A percentile compares a stretch with the other conserved stretches of the same genome.
Evolutionary conservation across 495 filamentous ascomycete species (phyloP).

Genomic region (Achaetomiella virescens): DNA sequence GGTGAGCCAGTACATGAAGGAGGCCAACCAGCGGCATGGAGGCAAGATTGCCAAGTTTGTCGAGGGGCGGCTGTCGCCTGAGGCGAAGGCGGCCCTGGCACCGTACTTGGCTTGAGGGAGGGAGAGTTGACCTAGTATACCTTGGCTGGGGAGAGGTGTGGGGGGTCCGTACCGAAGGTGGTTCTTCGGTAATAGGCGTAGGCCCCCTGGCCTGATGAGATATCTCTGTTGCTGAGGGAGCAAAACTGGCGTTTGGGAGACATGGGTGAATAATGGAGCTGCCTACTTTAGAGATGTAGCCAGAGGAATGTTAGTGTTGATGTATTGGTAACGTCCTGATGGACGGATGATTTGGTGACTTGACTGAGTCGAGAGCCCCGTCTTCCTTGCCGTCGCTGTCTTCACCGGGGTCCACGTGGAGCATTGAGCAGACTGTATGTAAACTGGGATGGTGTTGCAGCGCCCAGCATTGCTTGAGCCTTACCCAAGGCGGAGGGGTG

Average conservation of each 20-base stretch:
- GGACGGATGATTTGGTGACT: too few species aligned
- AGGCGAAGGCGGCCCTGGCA: conserved; percentile 36
- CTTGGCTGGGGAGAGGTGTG: background rate
- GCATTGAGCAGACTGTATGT: too few species aligned
- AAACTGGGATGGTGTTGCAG: too few species aligned
- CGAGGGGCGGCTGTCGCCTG: conserved; percentile 32
- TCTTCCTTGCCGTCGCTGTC: too few species aligned
- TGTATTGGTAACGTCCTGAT: too few species aligned
- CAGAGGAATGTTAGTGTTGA: background rate
- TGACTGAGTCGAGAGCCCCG: too few species aligned
- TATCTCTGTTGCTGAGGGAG: background rate
- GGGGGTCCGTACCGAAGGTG: background rate
- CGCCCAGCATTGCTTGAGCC: too few species aligned
- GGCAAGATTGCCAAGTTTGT: conserved; percentile 36
- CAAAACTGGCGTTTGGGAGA: conserved; percentile 8
- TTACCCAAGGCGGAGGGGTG: too few species aligned
- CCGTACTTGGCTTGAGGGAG: conserved; percentile 34
- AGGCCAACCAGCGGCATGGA: conserved; percentile 38
- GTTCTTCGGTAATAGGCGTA: background rate
- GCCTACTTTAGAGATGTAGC: background rate
- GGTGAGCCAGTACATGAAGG: conserved; percentile 66
- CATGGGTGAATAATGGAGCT: background rate
- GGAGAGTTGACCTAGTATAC: background rate
- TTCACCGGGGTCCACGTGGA: too few species aligned
- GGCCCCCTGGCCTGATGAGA: too few species aligned